Percentiles rank a stretch among this genome's conserved stretches.
Conservation (phyloP, 1,139 yeast species). For the Hyphopichia buzzinii region DNA sequence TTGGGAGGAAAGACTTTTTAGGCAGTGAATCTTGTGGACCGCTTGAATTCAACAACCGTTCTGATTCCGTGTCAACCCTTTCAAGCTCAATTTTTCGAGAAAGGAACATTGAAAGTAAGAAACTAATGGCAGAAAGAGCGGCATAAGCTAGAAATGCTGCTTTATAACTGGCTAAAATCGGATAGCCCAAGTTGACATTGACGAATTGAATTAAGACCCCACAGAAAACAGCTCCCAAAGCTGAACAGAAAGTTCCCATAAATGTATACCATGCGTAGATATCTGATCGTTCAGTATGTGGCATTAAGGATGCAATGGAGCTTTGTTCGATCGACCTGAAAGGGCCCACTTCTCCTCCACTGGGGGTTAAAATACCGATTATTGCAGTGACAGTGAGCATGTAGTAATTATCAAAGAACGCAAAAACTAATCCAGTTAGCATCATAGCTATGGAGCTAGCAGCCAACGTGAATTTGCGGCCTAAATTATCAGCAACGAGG, state of each 20-base stretch:
- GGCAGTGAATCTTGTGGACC: constrained; percentile 1
- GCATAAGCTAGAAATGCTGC: constrained; percentile 27
- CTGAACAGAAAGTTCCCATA: constrained; percentile 35
- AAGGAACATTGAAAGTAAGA: constrained; percentile 17
- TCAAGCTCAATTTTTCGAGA: constrained; percentile 18
- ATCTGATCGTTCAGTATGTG: constrained; percentile 32
- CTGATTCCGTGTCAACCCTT: neutral
- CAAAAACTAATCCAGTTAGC: constrained; percentile 29
- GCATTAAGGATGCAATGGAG: constrained; percentile 33
- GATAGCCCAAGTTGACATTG: constrained; percentile 15
- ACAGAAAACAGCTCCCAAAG: constrained; percentile 32
- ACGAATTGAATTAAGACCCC: constrained; percentile 28
- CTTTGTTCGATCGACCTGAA: constrained; percentile 43
- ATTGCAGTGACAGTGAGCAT: constrained; percentile 25
- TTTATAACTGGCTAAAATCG: constrained; percentile 26
- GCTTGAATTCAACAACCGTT: constrained; percentile 1
- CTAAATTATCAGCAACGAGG: constrained; percentile 33
- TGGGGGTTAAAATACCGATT: constrained; percentile 39
- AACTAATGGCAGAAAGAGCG: constrained; percentile 17
- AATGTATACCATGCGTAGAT: constrained; percentile 44
- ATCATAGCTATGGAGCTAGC: constrained; percentile 28
- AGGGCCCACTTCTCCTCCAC: constrained; percentile 46
- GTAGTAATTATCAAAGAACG: constrained; percentile 17
- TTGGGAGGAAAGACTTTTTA: constrained; percentile 16
- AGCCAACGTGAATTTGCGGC: constrained; percentile 29